Percentiles rank a stretch among this genome's conserved stretches.
These are phyloP conservation scores for Neurospora africana DNA, from an alignment of 495 filamentous ascomycete species.

Conservation along the genomic window DNA sequence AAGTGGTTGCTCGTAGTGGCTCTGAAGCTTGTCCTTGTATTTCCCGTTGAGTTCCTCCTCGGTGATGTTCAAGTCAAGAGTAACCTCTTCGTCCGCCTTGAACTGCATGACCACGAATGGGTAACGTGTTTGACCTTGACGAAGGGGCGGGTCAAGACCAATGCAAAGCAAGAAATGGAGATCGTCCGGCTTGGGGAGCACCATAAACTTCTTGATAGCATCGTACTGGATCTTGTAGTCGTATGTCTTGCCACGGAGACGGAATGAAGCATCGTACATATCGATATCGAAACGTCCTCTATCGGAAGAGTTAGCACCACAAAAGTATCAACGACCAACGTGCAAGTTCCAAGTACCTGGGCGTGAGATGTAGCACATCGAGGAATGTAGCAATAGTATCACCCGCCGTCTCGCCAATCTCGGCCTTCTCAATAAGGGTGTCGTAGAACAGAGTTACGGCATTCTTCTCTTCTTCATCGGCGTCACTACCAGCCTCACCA, in stretches of 20 bases:
- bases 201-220: constrained; percentile 95
- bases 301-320: constrained; percentile 22
- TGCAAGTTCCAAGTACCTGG: constrained; percentile 52
- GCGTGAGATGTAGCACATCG: constrained; percentile 94
- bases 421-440: constrained; percentile 94
- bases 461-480: constrained; percentile 74
- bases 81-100: constrained; percentile 95
- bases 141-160: constrained; percentile 88
- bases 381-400: constrained; percentile 96
- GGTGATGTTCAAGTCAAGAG: constrained; percentile 94
- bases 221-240: constrained; percentile 99
- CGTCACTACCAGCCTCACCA: constrained; percentile 56
- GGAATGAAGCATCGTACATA: constrained; percentile 98
- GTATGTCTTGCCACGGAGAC: constrained; percentile 96
- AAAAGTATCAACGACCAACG: not conserved
- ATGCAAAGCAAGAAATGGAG: constrained; percentile 89
- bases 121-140: constrained; percentile 96
- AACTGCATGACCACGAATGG: constrained; percentile 99
- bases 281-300: constrained; percentile 99
- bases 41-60: constrained; percentile 70
- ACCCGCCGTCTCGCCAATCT: constrained; percentile 96
- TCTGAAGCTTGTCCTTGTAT: constrained; percentile 78
- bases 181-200: constrained; percentile 95
- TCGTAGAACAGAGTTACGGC: constrained; percentile 94
- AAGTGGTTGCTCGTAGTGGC: constrained; percentile 85